These are phyloP conservation scores for Limonomyces culmigenus DNA, from an alignment of 1,284 basidiomycete species.

Conservation along the genomic window DNA sequence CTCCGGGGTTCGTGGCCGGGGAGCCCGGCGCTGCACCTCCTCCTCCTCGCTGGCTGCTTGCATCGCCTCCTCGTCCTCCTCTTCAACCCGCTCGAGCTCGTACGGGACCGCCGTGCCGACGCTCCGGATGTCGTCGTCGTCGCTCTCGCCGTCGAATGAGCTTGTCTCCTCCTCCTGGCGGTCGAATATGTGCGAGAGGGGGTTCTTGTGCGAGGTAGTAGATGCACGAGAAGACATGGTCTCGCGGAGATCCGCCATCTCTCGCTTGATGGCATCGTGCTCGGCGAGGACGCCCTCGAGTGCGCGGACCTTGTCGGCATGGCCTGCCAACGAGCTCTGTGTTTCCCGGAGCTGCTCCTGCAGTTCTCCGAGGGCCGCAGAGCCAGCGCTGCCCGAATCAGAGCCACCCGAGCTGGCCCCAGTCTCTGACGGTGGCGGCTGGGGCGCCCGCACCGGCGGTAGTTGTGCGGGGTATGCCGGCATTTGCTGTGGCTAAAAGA, in stretches of 20 bases:
- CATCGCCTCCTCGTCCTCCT: conserved; percentile 66
- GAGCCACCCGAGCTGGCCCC: conserved; percentile 9
- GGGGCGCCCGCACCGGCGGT: conserved; percentile 45
- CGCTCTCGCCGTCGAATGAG: conserved; percentile 17
- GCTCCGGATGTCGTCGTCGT: conserved; percentile 38
- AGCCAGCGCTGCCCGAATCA: conserved; percentile 15
- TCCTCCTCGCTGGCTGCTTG: too few relatives aligned
- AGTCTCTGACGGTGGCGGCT: conserved; percentile 12
- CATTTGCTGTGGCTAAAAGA: conserved; percentile 37
- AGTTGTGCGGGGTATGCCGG: conserved; percentile 43
- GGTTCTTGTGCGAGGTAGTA: conserved; percentile 19
- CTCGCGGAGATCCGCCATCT: conserved; percentile 57
- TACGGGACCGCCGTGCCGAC: conserved; percentile 48
- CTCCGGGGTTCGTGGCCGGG: conserved; percentile 59
- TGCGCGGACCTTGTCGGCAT: conserved; percentile 75
- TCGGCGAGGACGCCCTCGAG: conserved; percentile 77
- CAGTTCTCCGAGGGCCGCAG: conserved; percentile 38
- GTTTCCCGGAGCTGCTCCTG: conserved; percentile 80
- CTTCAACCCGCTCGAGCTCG: conserved; percentile 56
- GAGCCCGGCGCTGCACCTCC: conserved; percentile 29
- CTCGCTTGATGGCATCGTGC: conserved; percentile 73
- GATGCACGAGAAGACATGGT: conserved; percentile 62
- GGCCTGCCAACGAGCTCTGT: conserved; percentile 62
- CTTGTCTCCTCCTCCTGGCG: conserved; percentile 14
- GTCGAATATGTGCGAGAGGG: too few relatives aligned